Percentiles rank a stretch among this genome's conserved stretches.
These are phyloP conservation scores for Candida xiaguanensis DNA, from an alignment of 805 yeast species.

Conservation along the genomic window DNA sequence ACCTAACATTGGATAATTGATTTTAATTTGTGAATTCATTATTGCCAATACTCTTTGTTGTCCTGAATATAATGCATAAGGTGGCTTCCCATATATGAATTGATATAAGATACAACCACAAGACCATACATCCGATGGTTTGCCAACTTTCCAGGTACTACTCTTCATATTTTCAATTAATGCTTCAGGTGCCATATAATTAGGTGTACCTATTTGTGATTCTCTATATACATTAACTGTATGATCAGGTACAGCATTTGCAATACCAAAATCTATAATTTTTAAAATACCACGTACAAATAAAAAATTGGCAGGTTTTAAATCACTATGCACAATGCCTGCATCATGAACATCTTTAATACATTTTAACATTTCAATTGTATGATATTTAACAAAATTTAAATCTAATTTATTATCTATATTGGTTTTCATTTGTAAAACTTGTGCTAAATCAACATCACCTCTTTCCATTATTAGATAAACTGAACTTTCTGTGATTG, in stretches of 20 bases:
- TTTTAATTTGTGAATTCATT: constrained; percentile 75
- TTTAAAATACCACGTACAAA: constrained; percentile 82
- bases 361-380: constrained; percentile 75
- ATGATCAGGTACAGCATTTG: constrained; percentile 91
- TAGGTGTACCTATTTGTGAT: constrained; percentile 91
- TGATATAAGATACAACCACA: constrained; percentile 95
- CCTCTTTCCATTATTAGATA: constrained; percentile 92
- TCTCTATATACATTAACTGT: constrained; percentile 88
- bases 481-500: constrained; percentile 60
- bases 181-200: constrained; percentile 98
- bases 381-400: constrained; percentile 75
- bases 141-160: constrained; percentile 73
- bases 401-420: constrained; percentile 50
- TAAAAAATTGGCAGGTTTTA: constrained; percentile 68
- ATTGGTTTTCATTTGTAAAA: constrained; percentile 54
- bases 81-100: constrained; percentile 91
- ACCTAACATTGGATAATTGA: constrained; percentile 62
- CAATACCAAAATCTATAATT: constrained; percentile 91
- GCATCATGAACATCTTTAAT: constrained; percentile 83
- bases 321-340: constrained; percentile 82
- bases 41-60: constrained; percentile 78
- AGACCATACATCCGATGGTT: constrained; percentile 96
- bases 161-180: constrained; percentile 31
- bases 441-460: constrained; percentile 83
- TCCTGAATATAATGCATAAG: constrained; percentile 77